Conservation (phyloP, 371 early-diverging fungal genomes). For the Zancudomyces culisetae region DNA sequence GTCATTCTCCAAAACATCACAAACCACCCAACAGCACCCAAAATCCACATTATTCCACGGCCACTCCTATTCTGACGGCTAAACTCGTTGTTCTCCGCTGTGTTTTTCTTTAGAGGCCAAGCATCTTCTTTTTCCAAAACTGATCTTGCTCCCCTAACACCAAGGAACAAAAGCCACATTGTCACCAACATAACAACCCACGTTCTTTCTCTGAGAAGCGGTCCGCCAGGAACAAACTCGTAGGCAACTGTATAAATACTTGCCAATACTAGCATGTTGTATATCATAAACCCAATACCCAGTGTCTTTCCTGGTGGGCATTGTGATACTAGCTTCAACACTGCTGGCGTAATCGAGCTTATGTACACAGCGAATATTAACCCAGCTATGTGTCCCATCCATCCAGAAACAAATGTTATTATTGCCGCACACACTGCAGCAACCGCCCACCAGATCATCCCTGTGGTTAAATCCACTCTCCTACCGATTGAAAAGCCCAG, state of each 20-base stretch:
- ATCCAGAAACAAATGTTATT: constrained; percentile 31
- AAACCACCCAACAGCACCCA: constrained; percentile 7
- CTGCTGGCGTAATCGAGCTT: constrained; percentile 35
- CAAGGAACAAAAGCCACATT: constrained; percentile 18
- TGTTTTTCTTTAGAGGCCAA: not conserved
- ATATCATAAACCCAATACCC: constrained; percentile 33
- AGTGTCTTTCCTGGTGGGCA: constrained; percentile 49
- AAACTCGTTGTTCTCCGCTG: not conserved
- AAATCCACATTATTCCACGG: constrained; percentile 4
- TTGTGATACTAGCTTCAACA: constrained; percentile 33
- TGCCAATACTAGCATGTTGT: constrained; percentile 45
- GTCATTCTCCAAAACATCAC: constrained; percentile 20
- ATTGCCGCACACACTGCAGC: constrained; percentile 34
- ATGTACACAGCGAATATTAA: constrained; percentile 39
- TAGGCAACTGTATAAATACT: constrained; percentile 69
- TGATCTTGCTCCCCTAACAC: constrained; percentile 14
- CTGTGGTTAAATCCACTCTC: constrained; percentile 28
- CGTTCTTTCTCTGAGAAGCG: constrained; percentile 49
- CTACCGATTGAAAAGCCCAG: constrained; percentile 33
- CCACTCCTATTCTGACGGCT: not conserved
- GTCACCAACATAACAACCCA: constrained; percentile 33
- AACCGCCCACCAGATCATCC: constrained; percentile 34
- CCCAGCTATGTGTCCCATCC: constrained; percentile 43
- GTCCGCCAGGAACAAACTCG: constrained; percentile 65
- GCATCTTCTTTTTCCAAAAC: constrained; percentile 5